Conservation (phyloP, 441 rosid species). For the Bocquillonia castaneifolia region DNA sequence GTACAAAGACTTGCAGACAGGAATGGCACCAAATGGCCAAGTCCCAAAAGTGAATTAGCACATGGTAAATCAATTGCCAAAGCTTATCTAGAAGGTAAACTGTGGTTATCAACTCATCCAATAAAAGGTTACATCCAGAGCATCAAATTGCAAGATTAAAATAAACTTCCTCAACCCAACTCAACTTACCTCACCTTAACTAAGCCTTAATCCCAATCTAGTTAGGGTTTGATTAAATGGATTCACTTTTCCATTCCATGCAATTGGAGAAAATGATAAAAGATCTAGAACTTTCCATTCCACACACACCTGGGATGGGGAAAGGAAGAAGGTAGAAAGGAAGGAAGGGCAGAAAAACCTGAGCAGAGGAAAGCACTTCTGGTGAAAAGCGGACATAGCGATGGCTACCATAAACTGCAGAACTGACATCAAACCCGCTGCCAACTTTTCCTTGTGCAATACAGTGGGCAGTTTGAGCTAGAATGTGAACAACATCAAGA, state of each 20-base stretch:
- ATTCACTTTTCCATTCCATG: neutral
- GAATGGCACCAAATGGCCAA: too few species aligned
- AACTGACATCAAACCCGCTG: constrained; percentile 98
- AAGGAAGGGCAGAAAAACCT: constrained; percentile 44
- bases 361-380: constrained; percentile 73
- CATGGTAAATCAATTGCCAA: too few species aligned
- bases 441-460: constrained; percentile 98
- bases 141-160: too few species aligned
- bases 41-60: too few species aligned
- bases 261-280: neutral
- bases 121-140: too few species aligned
- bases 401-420: constrained; percentile 96
- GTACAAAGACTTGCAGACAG: too few species aligned
- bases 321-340: neutral
- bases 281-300: neutral
- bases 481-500: constrained; percentile 70
- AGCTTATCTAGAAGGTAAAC: too few species aligned
- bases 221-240: too few species aligned
- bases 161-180: too few species aligned
- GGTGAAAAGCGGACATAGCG: constrained; percentile 93
- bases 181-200: too few species aligned
- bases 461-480: constrained; percentile 93
- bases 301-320: neutral
- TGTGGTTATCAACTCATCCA: too few species aligned
- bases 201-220: too few species aligned